A percentile compares a stretch with the other conserved stretches of the same genome.
These are phyloP conservation scores for Arthrobotrys conoides DNA, from an alignment of 2,329 filamentous ascomycete genomes.

Conservation along the genomic window DNA sequence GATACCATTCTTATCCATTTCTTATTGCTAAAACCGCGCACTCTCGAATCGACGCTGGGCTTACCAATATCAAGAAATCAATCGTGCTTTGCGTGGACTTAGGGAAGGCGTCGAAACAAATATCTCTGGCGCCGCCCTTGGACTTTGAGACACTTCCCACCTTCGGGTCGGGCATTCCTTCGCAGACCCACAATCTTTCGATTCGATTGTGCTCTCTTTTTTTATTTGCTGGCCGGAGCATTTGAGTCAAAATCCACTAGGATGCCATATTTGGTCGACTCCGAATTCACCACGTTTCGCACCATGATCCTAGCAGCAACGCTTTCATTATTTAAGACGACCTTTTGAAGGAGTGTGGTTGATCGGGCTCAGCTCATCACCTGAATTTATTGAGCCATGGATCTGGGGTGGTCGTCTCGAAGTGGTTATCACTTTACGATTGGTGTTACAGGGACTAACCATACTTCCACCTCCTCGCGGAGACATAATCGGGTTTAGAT, in stretches of 20 bases:
- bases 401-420: constrained; percentile 31
- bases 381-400: constrained; percentile 21
- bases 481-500: constrained; percentile 20
- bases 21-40: too few species aligned
- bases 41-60: too few species aligned
- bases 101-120: neutral
- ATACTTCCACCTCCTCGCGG: constrained; percentile 12
- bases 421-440: constrained; percentile 5
- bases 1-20: too few species aligned
- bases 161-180: constrained; percentile 2
- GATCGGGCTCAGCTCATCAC: constrained; percentile 3
- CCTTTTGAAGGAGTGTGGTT: constrained; percentile 8
- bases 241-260: neutral
- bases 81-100: neutral
- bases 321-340: neutral
- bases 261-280: constrained; percentile 5
- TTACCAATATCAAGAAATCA: neutral
- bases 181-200: too few species aligned
- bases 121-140: too few species aligned
- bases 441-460: constrained; percentile 23
- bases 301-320: neutral
- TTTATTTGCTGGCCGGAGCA: neutral
- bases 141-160: constrained; percentile 21
- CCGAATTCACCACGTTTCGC: neutral
- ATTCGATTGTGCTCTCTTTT: too few species aligned